These are phyloP conservation scores for Naganishia sp. DNA, from an alignment of 1,284 basidiomycete species.

Conservation along the genomic window DNA sequence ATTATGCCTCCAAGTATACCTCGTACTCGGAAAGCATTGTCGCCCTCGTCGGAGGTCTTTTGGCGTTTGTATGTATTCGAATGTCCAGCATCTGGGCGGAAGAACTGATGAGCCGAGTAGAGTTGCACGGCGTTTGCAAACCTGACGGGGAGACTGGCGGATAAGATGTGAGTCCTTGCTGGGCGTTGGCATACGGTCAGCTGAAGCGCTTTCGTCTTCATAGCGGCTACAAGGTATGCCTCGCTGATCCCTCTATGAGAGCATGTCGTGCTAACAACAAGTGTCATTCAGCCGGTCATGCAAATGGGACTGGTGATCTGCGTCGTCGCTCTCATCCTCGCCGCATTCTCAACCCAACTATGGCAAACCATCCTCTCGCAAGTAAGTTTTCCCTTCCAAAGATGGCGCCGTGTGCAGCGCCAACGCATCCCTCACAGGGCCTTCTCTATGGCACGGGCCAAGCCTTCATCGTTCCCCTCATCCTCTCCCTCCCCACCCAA, in stretches of 20 bases:
- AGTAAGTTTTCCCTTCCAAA: constrained; percentile 27
- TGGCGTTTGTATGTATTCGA: constrained; percentile 28
- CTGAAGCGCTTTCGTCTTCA: not conserved
- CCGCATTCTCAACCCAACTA: constrained; percentile 38
- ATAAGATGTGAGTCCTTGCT: constrained; percentile 29
- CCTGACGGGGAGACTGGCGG: constrained; percentile 30
- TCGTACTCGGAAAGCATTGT: constrained; percentile 28
- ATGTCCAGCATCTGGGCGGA: not conserved
- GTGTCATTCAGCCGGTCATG: constrained; percentile 32
- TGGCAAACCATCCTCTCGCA: constrained; percentile 43
- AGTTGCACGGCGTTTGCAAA: constrained; percentile 31
- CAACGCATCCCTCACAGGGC: constrained; percentile 25
- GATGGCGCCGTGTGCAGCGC: not conserved
- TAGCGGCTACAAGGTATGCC: constrained; percentile 33
- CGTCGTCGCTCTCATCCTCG: constrained; percentile 33
- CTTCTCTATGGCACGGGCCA: constrained; percentile 37
- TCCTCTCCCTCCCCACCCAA: constrained; percentile 39
- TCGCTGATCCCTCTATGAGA: not conserved
- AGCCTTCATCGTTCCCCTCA: constrained; percentile 39
- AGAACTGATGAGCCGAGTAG: not conserved
- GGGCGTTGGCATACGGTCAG: not conserved
- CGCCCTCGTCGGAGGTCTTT: constrained; percentile 31
- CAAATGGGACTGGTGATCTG: constrained; percentile 36
- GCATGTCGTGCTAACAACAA: not conserved
- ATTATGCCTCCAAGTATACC: constrained; percentile 24